phyloP scores from a whole-genome alignment of 768 basidiomycete species.

The Hydnum rufescens region DNA sequence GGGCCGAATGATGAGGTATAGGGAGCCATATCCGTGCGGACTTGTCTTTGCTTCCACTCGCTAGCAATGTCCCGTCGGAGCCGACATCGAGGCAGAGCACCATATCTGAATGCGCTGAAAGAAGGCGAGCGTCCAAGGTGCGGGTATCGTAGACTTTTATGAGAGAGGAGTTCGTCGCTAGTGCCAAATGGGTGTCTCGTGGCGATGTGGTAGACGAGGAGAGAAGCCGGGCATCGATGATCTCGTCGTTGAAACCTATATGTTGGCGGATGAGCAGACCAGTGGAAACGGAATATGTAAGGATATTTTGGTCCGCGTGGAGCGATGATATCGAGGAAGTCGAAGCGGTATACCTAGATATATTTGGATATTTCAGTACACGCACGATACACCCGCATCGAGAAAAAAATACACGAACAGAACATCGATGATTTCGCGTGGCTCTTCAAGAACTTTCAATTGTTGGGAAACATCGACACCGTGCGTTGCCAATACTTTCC shows the following conservation, averaged over 20 bases:
- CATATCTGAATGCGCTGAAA: conserved; percentile 59
- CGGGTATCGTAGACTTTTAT: conserved; percentile 72
- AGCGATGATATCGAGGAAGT: conserved; percentile 53
- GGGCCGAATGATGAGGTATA: neutral
- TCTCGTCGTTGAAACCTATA: conserved; percentile 96
- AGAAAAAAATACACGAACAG: conserved; percentile 36
- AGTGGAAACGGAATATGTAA: conserved; percentile 65
- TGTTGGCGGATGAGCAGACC: conserved; percentile 53
- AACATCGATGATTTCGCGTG: conserved; percentile 62
- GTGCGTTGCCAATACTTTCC: conserved; percentile 39
- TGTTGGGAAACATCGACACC: conserved; percentile 26
- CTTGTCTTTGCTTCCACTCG: conserved; percentile 81
- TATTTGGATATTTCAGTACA: neutral
- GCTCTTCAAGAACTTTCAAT: conserved; percentile 48
- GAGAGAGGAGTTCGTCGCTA: conserved; percentile 95
- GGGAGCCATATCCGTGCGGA: conserved; percentile 70
- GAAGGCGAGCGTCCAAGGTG: conserved; percentile 62
- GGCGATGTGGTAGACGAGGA: conserved; percentile 18
- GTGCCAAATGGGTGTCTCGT: conserved; percentile 56
- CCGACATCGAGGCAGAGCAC: conserved; percentile 69
- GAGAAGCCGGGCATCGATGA: conserved; percentile 75
- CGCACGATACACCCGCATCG: neutral
- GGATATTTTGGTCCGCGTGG: conserved; percentile 93
- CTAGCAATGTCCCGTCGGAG: conserved; percentile 48
- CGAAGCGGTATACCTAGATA: conserved; percentile 43